Evolutionary conservation across 2,329 filamentous ascomycete genomes (phyloP), one percentile per base, ranked within the genome.

Genomic region (Chaetomium olivaceum): DNA sequence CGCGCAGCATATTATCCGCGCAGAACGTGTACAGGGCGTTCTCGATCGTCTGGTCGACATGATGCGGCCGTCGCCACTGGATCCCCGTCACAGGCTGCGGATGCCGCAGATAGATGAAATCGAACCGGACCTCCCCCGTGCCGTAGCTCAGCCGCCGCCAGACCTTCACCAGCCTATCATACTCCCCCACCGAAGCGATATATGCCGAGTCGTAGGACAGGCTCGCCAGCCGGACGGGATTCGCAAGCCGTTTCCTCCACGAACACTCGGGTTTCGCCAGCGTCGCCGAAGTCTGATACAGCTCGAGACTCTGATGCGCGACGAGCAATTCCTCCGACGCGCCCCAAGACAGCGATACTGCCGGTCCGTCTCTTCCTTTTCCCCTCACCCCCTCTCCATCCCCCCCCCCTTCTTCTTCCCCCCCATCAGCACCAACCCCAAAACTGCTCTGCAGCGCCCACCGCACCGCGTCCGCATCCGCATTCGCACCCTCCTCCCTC

Each of bases 1-100:
- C 85, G 55, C 93, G 87, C 68, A 98, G 80, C 58, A 89, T 82
- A 65, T 90, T 88, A 75, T 99, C 95, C 16, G 87, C 84, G 71
- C 92, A 96, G 69, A 93, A 87, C 0, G 95, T 97, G 74, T 97
- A 98, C 1, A 99, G 83, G 0, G 96, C 89, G 76, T 97, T 95
- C 48, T 95, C 91, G 63, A 90, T 85, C 6, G 87, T 88, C 74
- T 96, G 91, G 43, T 94, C 91, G 16, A 87, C 80, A 73, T 95
- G 87, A 68, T 87, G 86, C 6, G 92, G 91, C 68, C 87, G 87
- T 56, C 92, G 89, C 96, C 96, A 99, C 75, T 94, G 89, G 66
- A 97, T 79, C 66, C 87, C 88, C 3, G 91, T 94, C n/a, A 99
- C 88, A 0, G 89, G 79, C 29, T 86, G 83, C 1, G 92, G 91